Percentiles rank a stretch among this genome's conserved stretches.
Evolutionary conservation across 441 rosid species (phyloP).

Genomic region (Pelargonium fulgidum): DNA sequence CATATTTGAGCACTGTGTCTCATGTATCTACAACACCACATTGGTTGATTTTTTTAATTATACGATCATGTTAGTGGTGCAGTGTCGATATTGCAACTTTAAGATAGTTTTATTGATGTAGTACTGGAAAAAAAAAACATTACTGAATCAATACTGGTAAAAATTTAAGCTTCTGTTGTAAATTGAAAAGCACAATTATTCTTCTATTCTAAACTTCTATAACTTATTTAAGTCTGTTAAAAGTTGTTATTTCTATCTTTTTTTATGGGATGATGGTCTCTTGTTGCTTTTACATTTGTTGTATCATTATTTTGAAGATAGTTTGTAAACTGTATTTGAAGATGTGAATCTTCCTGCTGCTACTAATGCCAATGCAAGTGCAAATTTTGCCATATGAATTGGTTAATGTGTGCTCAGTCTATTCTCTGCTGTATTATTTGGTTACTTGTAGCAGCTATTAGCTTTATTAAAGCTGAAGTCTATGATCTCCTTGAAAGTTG

Average conservation of each 20-base stretch:
- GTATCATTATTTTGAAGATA: neutral
- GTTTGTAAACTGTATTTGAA: neutral
- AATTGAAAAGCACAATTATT: too few relatives aligned
- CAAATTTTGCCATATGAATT: neutral
- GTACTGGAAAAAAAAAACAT: too few relatives aligned
- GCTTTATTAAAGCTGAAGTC: neutral
- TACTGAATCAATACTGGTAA: too few relatives aligned
- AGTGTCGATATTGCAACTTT: too few relatives aligned
- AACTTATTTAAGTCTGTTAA: neutral
- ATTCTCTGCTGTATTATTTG: neutral
- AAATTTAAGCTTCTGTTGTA: too few relatives aligned
- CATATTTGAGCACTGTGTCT: too few relatives aligned
- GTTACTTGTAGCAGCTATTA: neutral
- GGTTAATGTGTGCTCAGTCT: neutral
- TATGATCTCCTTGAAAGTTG: neutral
- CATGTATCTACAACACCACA: too few relatives aligned
- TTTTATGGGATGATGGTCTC: neutral
- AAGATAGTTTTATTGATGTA: too few relatives aligned
- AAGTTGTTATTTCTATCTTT: conserved; percentile 4
- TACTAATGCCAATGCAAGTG: neutral
- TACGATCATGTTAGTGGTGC: too few relatives aligned
- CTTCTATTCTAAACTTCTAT: too few relatives aligned
- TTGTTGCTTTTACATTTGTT: neutral
- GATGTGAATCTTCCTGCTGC: neutral
- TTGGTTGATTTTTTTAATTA: too few relatives aligned